phyloP scores from a whole-genome alignment of 2,329 filamentous ascomycete species.

The Westerdykella ornata region DNA sequence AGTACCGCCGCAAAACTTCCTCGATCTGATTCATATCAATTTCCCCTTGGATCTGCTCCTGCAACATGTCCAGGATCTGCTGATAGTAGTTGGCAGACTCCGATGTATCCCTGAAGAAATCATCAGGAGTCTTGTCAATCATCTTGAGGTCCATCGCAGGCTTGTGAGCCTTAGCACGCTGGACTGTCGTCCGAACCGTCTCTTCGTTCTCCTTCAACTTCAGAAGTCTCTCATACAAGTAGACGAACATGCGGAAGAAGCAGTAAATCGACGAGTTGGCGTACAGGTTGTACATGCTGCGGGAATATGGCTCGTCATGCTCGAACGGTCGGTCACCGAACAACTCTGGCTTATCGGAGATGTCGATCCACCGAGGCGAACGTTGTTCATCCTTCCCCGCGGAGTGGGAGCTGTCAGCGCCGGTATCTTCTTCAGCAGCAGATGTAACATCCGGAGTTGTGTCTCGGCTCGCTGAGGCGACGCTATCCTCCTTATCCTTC shows the following conservation, averaged over 20 bases:
- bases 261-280: constrained; percentile 87
- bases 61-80: constrained; percentile 76
- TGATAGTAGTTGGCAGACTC: constrained; percentile 68
- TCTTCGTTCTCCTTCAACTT: constrained; percentile 75
- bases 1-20: constrained; percentile 85
- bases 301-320: constrained; percentile 70
- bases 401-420: constrained; percentile 52
- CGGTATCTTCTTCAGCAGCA: constrained; percentile 68
- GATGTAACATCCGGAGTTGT: constrained; percentile 81
- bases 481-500: constrained; percentile 71
- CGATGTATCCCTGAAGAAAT: constrained; percentile 66
- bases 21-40: constrained; percentile 79
- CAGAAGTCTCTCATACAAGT: constrained; percentile 76
- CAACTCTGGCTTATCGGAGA: constrained; percentile 51
- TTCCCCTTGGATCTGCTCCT: constrained; percentile 76
- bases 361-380: constrained; percentile 57
- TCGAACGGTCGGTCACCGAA: constrained; percentile 59
- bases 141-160: constrained; percentile 79
- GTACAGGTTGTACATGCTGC: constrained; percentile 82
- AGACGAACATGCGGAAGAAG: constrained; percentile 89
- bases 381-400: constrained; percentile 53
- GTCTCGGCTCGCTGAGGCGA: constrained; percentile 74
- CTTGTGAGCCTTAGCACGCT: constrained; percentile 66
- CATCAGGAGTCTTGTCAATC: constrained; percentile 64
- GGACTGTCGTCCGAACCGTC: constrained; percentile 66